phyloP scores from a whole-genome alignment of 441 rosid species.

The Flueggea neowawraea region DNA sequence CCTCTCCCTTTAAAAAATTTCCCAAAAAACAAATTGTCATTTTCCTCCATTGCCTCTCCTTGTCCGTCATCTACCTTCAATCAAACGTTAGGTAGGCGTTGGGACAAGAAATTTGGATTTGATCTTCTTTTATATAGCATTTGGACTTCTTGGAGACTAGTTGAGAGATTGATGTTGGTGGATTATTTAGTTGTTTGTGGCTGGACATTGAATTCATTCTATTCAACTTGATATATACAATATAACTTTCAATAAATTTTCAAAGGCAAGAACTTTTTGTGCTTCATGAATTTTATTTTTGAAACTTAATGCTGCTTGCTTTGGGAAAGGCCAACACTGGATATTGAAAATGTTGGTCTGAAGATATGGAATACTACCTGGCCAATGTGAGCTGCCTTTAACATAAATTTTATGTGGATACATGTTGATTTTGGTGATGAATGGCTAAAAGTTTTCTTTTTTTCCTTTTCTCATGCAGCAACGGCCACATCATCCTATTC shows the following conservation, averaged over 20 bases:
- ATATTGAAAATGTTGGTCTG: not conserved
- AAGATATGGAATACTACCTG: not conserved
- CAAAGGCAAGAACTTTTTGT: too few species aligned
- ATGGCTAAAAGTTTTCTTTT: not conserved
- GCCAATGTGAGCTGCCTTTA: not conserved
- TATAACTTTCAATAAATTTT: too few species aligned
- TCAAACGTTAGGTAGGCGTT: not conserved
- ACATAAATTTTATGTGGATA: too few species aligned
- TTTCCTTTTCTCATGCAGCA: conserved; percentile 68
- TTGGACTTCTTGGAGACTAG: not conserved
- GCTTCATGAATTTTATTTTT: not conserved
- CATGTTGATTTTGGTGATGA: not conserved
- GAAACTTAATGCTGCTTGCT: not conserved
- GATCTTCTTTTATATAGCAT: not conserved
- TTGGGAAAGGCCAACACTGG: not conserved
- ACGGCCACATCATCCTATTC: conserved; percentile 94
- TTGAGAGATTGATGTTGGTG: not conserved
- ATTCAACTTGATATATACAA: too few species aligned
- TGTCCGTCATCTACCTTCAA: too few species aligned
- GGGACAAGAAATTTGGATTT: not conserved
- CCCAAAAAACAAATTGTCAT: too few species aligned
- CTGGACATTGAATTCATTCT: not conserved
- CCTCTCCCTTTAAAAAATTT: too few species aligned
- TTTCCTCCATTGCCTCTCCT: too few species aligned
- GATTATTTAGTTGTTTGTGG: not conserved